Base-by-base conservation (phyloP, 139 green algal genomes). In the Chlamydomonas sp. region DNA sequence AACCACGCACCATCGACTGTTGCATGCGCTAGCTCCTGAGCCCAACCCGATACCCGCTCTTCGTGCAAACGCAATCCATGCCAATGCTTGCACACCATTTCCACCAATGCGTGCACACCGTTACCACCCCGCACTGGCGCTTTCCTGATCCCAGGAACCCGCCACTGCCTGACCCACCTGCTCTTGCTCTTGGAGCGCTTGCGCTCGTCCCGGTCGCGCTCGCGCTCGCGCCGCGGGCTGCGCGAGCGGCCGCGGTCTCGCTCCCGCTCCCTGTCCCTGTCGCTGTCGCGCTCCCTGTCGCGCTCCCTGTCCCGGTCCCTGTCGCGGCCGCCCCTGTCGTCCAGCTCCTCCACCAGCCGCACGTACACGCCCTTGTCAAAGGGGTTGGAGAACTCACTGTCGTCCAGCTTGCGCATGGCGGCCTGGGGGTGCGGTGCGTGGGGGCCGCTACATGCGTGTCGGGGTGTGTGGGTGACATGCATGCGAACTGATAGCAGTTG, bases 381-480 rank as follows among this genome's bases (percentile, higher is more conserved):
- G 17, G 93, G 93, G 90, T 97, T 97, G 66, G 85, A 85, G 87
- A 97, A 97, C 92, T 96, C 92, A 20, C 90, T 93, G 85, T 95
- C 92, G 77, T 95, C 90, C 76, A 93, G 88, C 86, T 87, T 87
- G 17, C 83, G 71, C 8, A 80, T 0, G 15, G 62, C 18, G 8
- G 83, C 83, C 31, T 49, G 31, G 31, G 31, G 31, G 31, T 49
- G 31, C 31, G 31, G 31, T 49, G 31, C 31, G 31, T 49, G 31
- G 31, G 31, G 31, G 31, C 31, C 31, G 31, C 31, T 49, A 49
- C 31, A 49, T 49, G 31, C 31, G 31, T 49, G 31, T 49, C 31
- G 31, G 31, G 31, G 31, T 49, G 31, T 49, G 31, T 49, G 31
- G 31, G 31, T 49, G 31, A 49, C 31, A 49, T 49, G 31, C 31